These are phyloP conservation scores for Pichia nanzhaoensis DNA, from an alignment of 805 yeast species.

Conservation along the genomic window DNA sequence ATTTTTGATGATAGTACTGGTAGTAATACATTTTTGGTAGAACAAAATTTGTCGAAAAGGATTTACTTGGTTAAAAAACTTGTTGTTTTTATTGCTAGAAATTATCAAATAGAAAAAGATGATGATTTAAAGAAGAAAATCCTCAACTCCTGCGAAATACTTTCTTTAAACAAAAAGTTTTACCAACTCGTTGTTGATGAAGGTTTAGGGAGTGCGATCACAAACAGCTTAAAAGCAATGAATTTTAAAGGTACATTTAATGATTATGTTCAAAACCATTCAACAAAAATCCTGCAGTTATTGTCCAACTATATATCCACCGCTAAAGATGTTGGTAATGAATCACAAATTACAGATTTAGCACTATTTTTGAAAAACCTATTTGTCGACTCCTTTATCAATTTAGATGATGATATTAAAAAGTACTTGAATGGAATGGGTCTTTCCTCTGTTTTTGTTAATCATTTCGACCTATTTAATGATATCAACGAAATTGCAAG, in stretches of 20 bases:
- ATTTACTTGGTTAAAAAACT: slow-evolving; percentile 23
- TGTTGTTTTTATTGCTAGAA: slow-evolving; percentile 17
- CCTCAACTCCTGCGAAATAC: slow-evolving; percentile 16
- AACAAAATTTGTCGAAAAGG: slow-evolving; percentile 47
- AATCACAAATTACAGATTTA: slow-evolving; percentile 2
- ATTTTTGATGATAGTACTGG: too few relatives aligned
- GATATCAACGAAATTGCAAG: slow-evolving; percentile 19
- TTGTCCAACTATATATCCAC: slow-evolving; percentile 5
- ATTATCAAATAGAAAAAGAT: slow-evolving; percentile 15
- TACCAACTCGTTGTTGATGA: slow-evolving; percentile 8
- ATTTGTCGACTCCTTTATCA: slow-evolving; percentile 9
- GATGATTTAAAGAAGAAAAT: slow-evolving; percentile 13
- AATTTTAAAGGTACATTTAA: background rate
- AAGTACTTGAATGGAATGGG: background rate
- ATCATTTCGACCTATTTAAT: slow-evolving; percentile 13
- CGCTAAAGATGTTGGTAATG: slow-evolving; percentile 3
- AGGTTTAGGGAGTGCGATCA: background rate
- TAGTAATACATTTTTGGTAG: slow-evolving; percentile 35
- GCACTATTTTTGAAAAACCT: slow-evolving; percentile 8
- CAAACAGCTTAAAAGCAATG: slow-evolving; percentile 1
- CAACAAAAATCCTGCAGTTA: slow-evolving; percentile 3
- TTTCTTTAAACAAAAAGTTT: slow-evolving; percentile 14
- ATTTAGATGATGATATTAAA: slow-evolving; percentile 9
- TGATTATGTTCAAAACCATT: slow-evolving; percentile 1
- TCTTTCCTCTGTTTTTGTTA: slow-evolving; percentile 15